phyloP scores from a whole-genome alignment of 306 rosid species.

The Quercus parvula region DNA sequence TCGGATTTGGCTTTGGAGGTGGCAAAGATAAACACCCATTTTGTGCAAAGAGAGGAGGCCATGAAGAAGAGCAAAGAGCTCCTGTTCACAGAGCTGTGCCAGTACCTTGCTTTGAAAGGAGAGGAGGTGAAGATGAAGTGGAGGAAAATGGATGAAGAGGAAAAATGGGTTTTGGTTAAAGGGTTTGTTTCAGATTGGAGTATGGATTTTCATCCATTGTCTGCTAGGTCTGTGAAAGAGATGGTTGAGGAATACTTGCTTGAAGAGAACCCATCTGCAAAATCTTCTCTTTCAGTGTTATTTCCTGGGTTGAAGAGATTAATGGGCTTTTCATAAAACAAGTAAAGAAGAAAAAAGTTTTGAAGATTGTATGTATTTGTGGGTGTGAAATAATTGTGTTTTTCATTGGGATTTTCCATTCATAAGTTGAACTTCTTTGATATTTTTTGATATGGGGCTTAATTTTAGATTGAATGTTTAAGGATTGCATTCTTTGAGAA shows the following conservation, averaged over 20 bases:
- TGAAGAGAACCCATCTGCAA: constrained; percentile 28
- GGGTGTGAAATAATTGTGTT: not conserved
- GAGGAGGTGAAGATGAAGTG: constrained; percentile 52
- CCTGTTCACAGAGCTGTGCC: constrained; percentile 58
- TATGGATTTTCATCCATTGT: constrained; percentile 70
- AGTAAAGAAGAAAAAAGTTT: not conserved
- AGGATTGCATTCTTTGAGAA: not conserved
- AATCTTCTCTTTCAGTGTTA: constrained; percentile 18
- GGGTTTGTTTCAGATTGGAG: constrained; percentile 64
- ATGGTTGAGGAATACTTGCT: constrained; percentile 69
- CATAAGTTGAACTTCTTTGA: not conserved
- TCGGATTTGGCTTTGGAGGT: constrained; percentile 47
- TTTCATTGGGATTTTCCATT: too few relatives aligned
- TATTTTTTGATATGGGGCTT: not conserved
- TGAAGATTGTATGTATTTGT: not conserved
- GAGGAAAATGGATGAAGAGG: constrained; percentile 56
- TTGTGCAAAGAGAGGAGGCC: constrained; percentile 53
- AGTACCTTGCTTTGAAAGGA: constrained; percentile 39
- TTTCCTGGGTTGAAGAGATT: constrained; percentile 44
- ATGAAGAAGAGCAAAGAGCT: constrained; percentile 66
- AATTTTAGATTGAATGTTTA: not conserved
- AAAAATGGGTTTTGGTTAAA: constrained; percentile 45
- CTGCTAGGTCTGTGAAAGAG: constrained; percentile 55
- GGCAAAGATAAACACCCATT: constrained; percentile 39
- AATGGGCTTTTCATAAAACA: constrained; percentile 45